Base-by-base conservation (phyloP, 2,329 filamentous ascomycete species). In the Exophiala phaeomuriformis region DNA sequence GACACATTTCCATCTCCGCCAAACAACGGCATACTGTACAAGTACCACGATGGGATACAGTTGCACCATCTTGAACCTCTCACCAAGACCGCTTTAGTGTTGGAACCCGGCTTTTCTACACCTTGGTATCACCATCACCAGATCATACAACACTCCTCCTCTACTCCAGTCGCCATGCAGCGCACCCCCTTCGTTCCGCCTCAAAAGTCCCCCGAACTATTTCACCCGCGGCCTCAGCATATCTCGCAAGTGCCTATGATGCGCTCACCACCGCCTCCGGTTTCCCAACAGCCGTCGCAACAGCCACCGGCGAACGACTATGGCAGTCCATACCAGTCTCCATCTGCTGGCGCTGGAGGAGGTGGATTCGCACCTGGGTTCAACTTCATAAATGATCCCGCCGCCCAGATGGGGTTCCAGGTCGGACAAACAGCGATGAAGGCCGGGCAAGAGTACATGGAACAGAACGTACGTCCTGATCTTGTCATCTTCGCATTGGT, bases 171-270 rank as follows among this genome's bases (percentile, higher is more conserved):
- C 70, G 79, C 68, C 57, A 96, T 96, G 91, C 91, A 96, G 75
- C 86, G 90, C 69, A 79, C 85, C 68, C 78, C 82, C 51, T 95
- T 93, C 75, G 82, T 83, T 71, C 87, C 90, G 67, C 77, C 80
- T 31, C 82, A 83, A 56, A 81, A 84, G 64, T 95, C 90, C 68
- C 91, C 90, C 68, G 90, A 91, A 62, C 83, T 97, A 64, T 93
- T 97, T 72, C 93, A 97, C 70, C 93, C 93, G 54, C 90, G 97
- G 55, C 93, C 93, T 58, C 93, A 98, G 72, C 93, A 98, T 78
- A 91, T 97, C 66, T 97, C 93, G 67, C 95, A 90, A 54, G 93
- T 98, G 47, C 93, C 93, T 42, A 93, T 97, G 75, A 83, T 98
- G 69, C 85, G 94, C 71, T 97, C 93, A 54, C 93, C 93, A 57